phyloP scores from a whole-genome alignment of 2,329 filamentous ascomycete genomes.

The Massarina eburnea region DNA sequence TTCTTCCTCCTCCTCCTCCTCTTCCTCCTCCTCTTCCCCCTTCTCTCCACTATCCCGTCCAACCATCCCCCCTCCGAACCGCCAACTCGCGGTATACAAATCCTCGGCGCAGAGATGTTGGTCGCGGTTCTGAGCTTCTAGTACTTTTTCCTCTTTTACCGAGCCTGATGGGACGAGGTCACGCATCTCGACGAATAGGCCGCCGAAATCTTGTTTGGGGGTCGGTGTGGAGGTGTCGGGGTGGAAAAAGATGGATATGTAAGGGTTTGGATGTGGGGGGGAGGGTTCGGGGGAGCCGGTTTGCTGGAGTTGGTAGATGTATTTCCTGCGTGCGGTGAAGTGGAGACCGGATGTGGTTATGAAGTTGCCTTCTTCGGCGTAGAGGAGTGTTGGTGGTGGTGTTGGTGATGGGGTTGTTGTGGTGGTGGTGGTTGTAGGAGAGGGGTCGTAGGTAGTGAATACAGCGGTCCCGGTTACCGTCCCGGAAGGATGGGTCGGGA shows the following conservation, averaged over 20 bases:
- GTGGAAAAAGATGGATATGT: constrained; percentile 7
- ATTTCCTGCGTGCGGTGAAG: constrained; percentile 65
- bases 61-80: constrained; percentile 56
- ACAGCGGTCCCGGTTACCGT: constrained; percentile 65
- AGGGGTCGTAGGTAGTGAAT: constrained; percentile 67
- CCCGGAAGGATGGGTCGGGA: constrained; percentile 66
- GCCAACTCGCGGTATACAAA: constrained; percentile 70
- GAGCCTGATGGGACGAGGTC: constrained; percentile 29
- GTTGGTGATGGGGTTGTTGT: constrained; percentile 39
- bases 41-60: not conserved
- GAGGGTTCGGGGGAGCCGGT: too few relatives aligned
- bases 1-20: constrained; percentile 4
- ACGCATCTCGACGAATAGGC: constrained; percentile 75
- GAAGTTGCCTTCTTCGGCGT: constrained; percentile 68
- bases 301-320: constrained; percentile 67
- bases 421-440: constrained; percentile 37
- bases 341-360: constrained; percentile 55
- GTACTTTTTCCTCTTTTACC: constrained; percentile 18
- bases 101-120: constrained; percentile 73
- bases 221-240: not conserved
- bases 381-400: constrained; percentile 61
- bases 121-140: constrained; percentile 55
- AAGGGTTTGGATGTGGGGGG: constrained; percentile 26
- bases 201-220: constrained; percentile 54
- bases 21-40: constrained; percentile 5